phyloP scores from a whole-genome alignment of 805 yeast species.

The Starmerella stellata region DNA sequence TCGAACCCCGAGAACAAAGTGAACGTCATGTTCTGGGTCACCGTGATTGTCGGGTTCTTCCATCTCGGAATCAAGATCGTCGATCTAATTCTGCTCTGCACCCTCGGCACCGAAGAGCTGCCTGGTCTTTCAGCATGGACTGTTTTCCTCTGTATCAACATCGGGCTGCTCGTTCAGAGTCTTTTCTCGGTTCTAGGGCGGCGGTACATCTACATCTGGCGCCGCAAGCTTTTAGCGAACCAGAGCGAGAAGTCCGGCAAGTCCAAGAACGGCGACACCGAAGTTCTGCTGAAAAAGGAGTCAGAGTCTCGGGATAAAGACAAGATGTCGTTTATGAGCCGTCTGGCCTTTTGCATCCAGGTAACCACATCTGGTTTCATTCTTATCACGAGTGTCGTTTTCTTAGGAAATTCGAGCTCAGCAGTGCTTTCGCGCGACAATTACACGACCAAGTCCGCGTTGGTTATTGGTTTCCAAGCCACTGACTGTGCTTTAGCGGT shows the following conservation, averaged over 20 bases:
- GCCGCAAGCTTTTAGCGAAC: neutral
- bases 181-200: neutral
- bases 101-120: slow-evolving; percentile 2
- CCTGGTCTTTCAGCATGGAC: slow-evolving; percentile 9
- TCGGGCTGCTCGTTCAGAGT: slow-evolving; percentile 5
- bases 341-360: slow-evolving; percentile 6
- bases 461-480: slow-evolving; percentile 12
- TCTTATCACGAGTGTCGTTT: slow-evolving; percentile 10
- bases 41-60: slow-evolving; percentile 6
- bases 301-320: neutral
- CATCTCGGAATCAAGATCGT: slow-evolving; percentile 12
- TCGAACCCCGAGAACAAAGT: slow-evolving; percentile 6
- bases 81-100: slow-evolving; percentile 8
- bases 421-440: slow-evolving; percentile 7
- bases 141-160: slow-evolving; percentile 10
- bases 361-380: slow-evolving; percentile 6
- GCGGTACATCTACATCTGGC: neutral
- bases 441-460: slow-evolving; percentile 5
- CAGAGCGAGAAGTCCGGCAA: neutral
- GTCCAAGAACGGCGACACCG: slow-evolving; percentile 1
- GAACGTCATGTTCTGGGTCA: slow-evolving; percentile 6
- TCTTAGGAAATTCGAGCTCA: slow-evolving; percentile 13
- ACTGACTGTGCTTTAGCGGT: slow-evolving; percentile 14
- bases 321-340: slow-evolving; percentile 4
- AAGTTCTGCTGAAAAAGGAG: slow-evolving; percentile 1